phyloP scores from a whole-genome alignment of 768 basidiomycete genomes.

The Trametes villosa region DNA sequence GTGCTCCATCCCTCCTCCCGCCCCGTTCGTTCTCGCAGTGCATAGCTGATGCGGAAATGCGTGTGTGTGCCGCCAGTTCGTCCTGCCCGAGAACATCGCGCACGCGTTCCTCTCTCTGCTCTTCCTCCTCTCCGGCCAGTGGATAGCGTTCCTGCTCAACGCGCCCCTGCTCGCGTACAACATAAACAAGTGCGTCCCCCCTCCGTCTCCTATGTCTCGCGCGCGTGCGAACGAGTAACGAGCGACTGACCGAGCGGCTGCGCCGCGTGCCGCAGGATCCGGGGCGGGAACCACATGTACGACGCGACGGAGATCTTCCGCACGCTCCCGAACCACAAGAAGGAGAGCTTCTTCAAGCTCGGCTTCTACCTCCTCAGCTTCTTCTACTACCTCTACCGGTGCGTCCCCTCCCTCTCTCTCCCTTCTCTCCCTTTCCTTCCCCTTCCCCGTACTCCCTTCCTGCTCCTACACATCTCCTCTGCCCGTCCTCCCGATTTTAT shows the following conservation, averaged over 20 bases:
- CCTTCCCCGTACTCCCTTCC: neutral
- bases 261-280: conserved; percentile 66
- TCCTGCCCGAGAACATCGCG: conserved; percentile 93
- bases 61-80: conserved; percentile 66
- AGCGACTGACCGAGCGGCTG: neutral
- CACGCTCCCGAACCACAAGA: conserved; percentile 91
- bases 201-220: no score
- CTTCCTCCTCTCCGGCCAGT: conserved; percentile 96
- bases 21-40: neutral
- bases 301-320: conserved; percentile 99
- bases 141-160: conserved; percentile 91
- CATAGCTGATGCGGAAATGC: neutral
- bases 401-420: conserved; percentile 34
- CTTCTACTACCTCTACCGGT: conserved; percentile 93
- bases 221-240: neutral
- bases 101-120: conserved; percentile 90
- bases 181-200: conserved; percentile 81
- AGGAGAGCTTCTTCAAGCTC: conserved; percentile 93
- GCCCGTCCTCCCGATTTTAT: no score
- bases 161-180: conserved; percentile 88
- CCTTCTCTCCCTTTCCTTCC: neutral
- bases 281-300: conserved; percentile 95
- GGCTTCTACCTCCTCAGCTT: conserved; percentile 92
- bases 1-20: conserved; percentile 28
- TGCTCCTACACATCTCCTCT: no score